Conservation (phyloP, 176 grass and related monocot genomes). For the Triticum urartu region DNA sequence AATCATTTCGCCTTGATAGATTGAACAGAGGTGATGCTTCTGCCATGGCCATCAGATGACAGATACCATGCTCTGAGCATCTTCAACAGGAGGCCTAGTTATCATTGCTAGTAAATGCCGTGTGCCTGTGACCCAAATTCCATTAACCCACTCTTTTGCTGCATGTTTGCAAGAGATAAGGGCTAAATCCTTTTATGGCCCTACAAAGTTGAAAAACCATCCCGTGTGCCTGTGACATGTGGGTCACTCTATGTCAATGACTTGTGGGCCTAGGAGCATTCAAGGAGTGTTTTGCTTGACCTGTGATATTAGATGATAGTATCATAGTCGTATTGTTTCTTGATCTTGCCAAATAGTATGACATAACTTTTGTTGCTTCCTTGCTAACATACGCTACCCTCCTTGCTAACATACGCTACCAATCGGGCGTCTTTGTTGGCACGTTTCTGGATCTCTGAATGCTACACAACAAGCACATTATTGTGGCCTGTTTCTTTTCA, state of each 20-base stretch:
- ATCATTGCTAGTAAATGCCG: background rate
- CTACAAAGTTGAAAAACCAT: no score
- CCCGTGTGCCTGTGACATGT: no score
- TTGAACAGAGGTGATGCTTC: slow-evolving; percentile 21
- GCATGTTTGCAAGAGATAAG: no score
- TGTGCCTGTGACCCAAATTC: background rate
- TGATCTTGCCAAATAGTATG: background rate
- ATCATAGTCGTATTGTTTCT: no score
- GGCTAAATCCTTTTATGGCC: no score
- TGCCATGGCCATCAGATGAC: slow-evolving; percentile 14
- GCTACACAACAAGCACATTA: background rate
- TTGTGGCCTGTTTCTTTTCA: background rate
- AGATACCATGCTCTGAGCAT: slow-evolving; percentile 8
- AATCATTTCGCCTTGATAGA: slow-evolving; percentile 43
- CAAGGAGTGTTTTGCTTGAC: background rate
- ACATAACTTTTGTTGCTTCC: background rate
- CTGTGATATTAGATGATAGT: background rate
- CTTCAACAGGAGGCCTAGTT: background rate
- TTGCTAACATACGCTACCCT: background rate
- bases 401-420: background rate
- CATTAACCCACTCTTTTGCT: background rate
- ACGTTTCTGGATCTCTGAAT: background rate
- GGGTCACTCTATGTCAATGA: no score
- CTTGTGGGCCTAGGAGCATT: no score
- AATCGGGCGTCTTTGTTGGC: background rate